A percentile compares a stretch with the other conserved stretches of the same genome.
Conservation (phyloP, 768 basidiomycete species). For the Termitomyces sp. region DNA sequence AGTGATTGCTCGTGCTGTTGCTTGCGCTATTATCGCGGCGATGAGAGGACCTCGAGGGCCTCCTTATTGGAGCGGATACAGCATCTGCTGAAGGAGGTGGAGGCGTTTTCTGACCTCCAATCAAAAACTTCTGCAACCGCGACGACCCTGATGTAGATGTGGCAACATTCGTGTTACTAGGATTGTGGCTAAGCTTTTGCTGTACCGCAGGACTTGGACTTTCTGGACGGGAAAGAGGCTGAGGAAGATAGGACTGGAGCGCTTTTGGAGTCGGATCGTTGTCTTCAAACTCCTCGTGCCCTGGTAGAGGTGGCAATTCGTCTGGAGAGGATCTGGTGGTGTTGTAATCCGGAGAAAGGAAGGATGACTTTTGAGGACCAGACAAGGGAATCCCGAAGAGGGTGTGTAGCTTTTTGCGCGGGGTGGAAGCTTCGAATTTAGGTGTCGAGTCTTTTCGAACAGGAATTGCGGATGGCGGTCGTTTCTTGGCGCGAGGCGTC, state of each 20-base stretch:
- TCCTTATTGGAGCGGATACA: conserved; percentile 16
- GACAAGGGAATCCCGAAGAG: conserved; percentile 42
- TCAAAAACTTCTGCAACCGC: conserved; percentile 15
- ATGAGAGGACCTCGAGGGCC: conserved; percentile 13
- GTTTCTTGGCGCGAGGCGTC: conserved; percentile 39
- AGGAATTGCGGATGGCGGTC: conserved; percentile 23
- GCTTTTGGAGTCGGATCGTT: conserved; percentile 26
- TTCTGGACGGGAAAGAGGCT: conserved; percentile 20
- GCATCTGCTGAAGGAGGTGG: conserved; percentile 11
- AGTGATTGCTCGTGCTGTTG: conserved; percentile 11
- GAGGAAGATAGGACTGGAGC: conserved; percentile 20
- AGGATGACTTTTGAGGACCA: conserved; percentile 34
- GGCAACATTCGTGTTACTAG: conserved; percentile 21
- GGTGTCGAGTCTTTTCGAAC: conserved; percentile 19
- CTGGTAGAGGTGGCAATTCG: conserved; percentile 12
- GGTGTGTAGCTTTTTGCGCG: conserved; percentile 40
- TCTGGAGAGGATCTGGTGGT: conserved; percentile 23
- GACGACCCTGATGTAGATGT: conserved; percentile 22
- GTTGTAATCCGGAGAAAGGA: conserved; percentile 31
- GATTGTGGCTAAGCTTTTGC: conserved; percentile 13
- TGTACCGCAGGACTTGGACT: conserved; percentile 28
- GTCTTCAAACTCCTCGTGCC: conserved; percentile 17
- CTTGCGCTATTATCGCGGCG: conserved; percentile 14
- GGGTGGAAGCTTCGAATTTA: conserved; percentile 30
- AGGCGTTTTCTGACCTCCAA: conserved; percentile 14